Percentiles rank a stretch among this genome's conserved stretches.
phyloP scores from a whole-genome alignment of 257 asterid genomes.

The Henckelia pumila region DNA sequence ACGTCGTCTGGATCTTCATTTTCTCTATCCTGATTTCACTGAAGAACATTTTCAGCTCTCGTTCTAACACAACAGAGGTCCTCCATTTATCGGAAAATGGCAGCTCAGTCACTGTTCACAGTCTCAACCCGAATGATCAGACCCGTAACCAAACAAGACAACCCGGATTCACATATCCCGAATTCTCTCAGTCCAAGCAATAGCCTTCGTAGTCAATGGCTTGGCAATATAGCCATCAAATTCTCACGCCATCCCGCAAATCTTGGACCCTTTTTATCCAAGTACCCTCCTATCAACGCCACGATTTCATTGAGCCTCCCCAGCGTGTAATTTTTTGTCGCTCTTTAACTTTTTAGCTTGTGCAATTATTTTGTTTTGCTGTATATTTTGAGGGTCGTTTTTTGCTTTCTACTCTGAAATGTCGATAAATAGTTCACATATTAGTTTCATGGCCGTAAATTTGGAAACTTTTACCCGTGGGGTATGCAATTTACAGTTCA shows the following conservation, averaged over 20 bases:
- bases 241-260: constrained; percentile 27
- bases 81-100: constrained; percentile 36
- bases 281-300: constrained; percentile 40
- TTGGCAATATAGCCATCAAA: constrained; percentile 32
- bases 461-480: neutral
- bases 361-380: neutral
- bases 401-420: neutral
- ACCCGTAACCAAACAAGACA: constrained; percentile 22
- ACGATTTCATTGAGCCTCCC: constrained; percentile 49
- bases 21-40: constrained; percentile 22
- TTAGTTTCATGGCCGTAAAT: neutral
- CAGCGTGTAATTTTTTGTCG: constrained; percentile 32
- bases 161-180: constrained; percentile 3
- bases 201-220: constrained; percentile 31
- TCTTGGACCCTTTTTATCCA: constrained; percentile 28
- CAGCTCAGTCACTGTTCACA: constrained; percentile 42
- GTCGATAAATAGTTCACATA: neutral
- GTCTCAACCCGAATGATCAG: constrained; percentile 23
- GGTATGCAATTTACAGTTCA: neutral
- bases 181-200: constrained; percentile 15
- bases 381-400: constrained; percentile 1
- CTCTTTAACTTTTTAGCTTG: neutral
- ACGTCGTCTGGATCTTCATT: neutral
- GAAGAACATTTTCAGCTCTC: neutral
- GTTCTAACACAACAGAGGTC: neutral